Evolutionary conservation across 169 alveolate genomes (phyloP), one percentile per base, ranked within the genome.

Genomic region (Fabrea salina): DNA sequence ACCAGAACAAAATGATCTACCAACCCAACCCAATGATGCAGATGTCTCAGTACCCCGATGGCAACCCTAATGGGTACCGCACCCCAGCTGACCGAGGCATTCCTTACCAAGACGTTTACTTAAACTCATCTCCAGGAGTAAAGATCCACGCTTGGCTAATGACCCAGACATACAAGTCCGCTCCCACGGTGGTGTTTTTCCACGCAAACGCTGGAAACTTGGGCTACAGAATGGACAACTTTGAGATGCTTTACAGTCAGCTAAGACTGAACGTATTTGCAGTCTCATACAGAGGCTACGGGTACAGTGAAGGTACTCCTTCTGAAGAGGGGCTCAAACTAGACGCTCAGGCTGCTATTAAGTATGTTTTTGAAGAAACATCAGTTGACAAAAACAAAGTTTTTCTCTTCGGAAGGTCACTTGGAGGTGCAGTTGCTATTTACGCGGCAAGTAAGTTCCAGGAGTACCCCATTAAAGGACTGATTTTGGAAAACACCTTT

Each of bases 121-220:
- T 91, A 33, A 70, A 44, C 58, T 89, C 96, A 11, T 71, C 72
- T 19, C 96, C 91, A 56, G 59, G 85, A 30, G 32, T 88, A 16
- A 86, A 41, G 54, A 59, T 94, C 44, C 80, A 66, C 16, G 94
- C 96, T 39, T 94, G 97, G 96, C 77, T 94, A 41, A 87, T 94
- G 40, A 74, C 68, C 61, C 81, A 85, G 54, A 67, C 72, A 27
- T 37, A 83, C 59, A 78, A 82, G 4, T 27, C 51, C 32, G 84
- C 39, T 37, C 86, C 89, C 53, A 95, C 97, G 0, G 77, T 95
- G 8, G 66, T 95, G 16, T 95, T 79, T 79, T 90, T 90, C 78
- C 98, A 92, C 64, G 96, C 88, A 67, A 95, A 95, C 87, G 94
- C 97, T 49, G 98, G 97, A 67, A 95, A 95, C 79, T 87, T 94